A percentile compares a stretch with the other conserved stretches of the same genome.
phyloP scores from a whole-genome alignment of 495 filamentous ascomycete species.

The Astrothelium macrocarpum region DNA sequence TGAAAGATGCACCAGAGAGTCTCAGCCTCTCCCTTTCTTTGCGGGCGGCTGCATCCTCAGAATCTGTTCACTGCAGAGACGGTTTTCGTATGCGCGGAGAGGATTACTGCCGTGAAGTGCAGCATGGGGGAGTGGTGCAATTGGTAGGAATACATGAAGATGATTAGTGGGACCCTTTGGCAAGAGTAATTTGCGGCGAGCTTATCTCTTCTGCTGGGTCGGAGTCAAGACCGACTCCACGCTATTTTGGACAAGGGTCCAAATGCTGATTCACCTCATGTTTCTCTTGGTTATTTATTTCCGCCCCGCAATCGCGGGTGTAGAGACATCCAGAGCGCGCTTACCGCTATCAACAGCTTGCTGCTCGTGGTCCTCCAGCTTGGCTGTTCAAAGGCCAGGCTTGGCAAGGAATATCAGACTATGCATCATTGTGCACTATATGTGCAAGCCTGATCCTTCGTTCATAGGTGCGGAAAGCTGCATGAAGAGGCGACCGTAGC shows the following conservation, averaged over 20 bases:
- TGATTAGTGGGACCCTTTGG: no score
- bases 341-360: background rate
- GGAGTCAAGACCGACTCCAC: slow-evolving; percentile 6
- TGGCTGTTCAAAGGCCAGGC: background rate
- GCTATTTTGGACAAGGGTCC: background rate
- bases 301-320: background rate
- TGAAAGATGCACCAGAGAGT: background rate
- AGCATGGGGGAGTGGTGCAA: background rate
- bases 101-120: no score
- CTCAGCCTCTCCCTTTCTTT: background rate
- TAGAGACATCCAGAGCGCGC: background rate
- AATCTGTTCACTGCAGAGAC: background rate
- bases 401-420: background rate
- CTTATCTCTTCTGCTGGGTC: background rate
- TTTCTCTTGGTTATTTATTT: background rate
- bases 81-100: no score
- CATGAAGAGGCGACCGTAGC: background rate
- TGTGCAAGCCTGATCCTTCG: background rate
- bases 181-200: background rate
- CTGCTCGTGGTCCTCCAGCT: no score
- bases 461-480: background rate
- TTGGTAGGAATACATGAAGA: background rate
- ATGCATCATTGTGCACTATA: background rate
- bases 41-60: background rate
- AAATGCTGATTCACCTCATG: no score